Evolutionary conservation across 2,329 filamentous ascomycete genomes (phyloP).

Genomic region (Aureobasidium sp.): DNA sequence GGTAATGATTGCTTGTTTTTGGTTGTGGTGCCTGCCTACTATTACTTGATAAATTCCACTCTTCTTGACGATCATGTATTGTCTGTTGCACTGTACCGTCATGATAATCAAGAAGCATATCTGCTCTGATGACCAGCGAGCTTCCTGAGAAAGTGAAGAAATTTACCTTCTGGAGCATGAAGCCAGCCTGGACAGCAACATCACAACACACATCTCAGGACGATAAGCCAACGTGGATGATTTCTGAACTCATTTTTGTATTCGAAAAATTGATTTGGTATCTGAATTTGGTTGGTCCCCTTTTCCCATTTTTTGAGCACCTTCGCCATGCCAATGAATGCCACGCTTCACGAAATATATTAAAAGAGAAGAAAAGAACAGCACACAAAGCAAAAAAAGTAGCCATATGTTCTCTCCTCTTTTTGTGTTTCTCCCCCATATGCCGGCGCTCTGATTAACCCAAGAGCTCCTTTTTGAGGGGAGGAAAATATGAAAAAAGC

Average conservation of each 20-base stretch:
- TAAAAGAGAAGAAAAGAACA: background rate
- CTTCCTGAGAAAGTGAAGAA: too few species aligned
- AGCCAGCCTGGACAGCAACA: too few species aligned
- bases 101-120: too few species aligned
- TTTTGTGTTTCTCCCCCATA: background rate
- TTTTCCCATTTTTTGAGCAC: slow-evolving; percentile 1
- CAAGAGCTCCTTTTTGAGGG: background rate
- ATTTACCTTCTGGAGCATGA: too few species aligned
- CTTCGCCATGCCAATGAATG: slow-evolving; percentile 2
- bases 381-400: background rate
- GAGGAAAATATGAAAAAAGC: background rate
- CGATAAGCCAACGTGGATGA: too few species aligned
- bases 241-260: background rate
- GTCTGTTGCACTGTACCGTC: too few species aligned
- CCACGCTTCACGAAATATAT: background rate
- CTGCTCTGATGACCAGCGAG: too few species aligned
- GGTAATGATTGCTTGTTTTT: too few species aligned
- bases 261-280: background rate
- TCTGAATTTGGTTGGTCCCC: background rate
- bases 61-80: too few species aligned
- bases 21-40: too few species aligned
- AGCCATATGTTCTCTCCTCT: background rate
- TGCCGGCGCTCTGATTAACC: slow-evolving; percentile 1
- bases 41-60: too few species aligned
- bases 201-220: too few species aligned